Base-by-base conservation (phyloP, 768 basidiomycete genomes). In the Dioszegia hungarica region DNA sequence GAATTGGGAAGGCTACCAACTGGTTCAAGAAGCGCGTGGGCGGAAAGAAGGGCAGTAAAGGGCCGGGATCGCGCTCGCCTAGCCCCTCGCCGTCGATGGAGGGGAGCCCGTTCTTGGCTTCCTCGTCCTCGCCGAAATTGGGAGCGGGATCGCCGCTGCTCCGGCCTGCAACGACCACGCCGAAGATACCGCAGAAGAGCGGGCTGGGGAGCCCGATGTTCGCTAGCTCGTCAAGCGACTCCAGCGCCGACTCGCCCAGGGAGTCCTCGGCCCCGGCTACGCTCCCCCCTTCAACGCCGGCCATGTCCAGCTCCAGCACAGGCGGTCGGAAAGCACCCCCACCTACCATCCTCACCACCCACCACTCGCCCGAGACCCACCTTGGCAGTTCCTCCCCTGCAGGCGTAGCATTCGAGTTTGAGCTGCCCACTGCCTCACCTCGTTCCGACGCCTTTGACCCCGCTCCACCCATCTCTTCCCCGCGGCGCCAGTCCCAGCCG, bases 401-500 rank as follows among this genome's bases (percentile, higher is more conserved):
- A 17, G 34, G 31, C 37, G 62, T 65, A 15, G 57, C 64, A 2
- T 76, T 76, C 56, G 75, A 76, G 38, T 76, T 76, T 53, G 75
- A 76, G 52, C 54, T 76, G 9, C 67, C 70, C 2, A 76, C 73
- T 15, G 61, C 59, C 20, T 76, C 75, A 1, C 75, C 75, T 19
- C 54, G 75, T 41, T 67, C 65, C 4, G 75, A 76, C 52, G 59
- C 73, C 2, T 76, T 76, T 45, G 75, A 76, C 39, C 67, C 66
- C 9, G 20, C 59, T 0, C 66, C 68, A 1, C 48, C 54, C 11
- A 48, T 57, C 20, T 4, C 54, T 15, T 45, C 59, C 20, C 62
- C 56, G 25, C 49, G 60, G 10, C 31, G 61, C 2, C 47, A 44
- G 1, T 57, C 60, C 29, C 51, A 53, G 40, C 63, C 69, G 4